These are phyloP conservation scores for Suillus americanus DNA, from an alignment of 768 basidiomycete genomes.

Conservation along the genomic window DNA sequence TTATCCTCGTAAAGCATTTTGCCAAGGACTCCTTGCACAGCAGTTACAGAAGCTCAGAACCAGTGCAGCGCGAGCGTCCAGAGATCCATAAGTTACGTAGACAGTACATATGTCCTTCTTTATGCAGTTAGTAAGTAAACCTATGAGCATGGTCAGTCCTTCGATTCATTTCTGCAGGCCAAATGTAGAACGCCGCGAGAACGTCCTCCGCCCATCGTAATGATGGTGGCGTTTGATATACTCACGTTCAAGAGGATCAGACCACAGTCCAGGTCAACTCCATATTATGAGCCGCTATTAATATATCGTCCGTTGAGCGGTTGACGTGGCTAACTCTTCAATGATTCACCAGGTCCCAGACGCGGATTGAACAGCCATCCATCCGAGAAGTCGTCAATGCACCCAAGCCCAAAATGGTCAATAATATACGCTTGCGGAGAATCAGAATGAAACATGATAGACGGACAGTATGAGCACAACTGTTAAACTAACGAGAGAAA, in stretches of 20 bases:
- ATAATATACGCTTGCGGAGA: slow-evolving; percentile 17
- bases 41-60: slow-evolving; percentile 7
- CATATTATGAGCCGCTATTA: neutral
- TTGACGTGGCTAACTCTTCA: neutral
- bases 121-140: slow-evolving; percentile 2
- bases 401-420: slow-evolving; percentile 19
- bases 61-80: neutral
- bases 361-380: neutral
- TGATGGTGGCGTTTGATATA: slow-evolving; percentile 3
- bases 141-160: neutral
- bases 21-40: slow-evolving; percentile 2
- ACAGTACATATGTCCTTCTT: neutral
- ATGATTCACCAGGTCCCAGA: slow-evolving; percentile 1
- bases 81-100: neutral
- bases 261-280: slow-evolving; percentile 17
- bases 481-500: slow-evolving; percentile 32
- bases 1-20: neutral
- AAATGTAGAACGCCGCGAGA: slow-evolving; percentile 2
- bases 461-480: slow-evolving; percentile 25
- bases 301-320: neutral
- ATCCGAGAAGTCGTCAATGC: neutral
- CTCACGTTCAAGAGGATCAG: slow-evolving; percentile 55
- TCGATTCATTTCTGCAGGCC: neutral
- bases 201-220: slow-evolving; percentile 1
- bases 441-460: slow-evolving; percentile 23